phyloP scores from a whole-genome alignment of 2,329 filamentous ascomycete genomes.

The Gliomastix tumulicola region DNA sequence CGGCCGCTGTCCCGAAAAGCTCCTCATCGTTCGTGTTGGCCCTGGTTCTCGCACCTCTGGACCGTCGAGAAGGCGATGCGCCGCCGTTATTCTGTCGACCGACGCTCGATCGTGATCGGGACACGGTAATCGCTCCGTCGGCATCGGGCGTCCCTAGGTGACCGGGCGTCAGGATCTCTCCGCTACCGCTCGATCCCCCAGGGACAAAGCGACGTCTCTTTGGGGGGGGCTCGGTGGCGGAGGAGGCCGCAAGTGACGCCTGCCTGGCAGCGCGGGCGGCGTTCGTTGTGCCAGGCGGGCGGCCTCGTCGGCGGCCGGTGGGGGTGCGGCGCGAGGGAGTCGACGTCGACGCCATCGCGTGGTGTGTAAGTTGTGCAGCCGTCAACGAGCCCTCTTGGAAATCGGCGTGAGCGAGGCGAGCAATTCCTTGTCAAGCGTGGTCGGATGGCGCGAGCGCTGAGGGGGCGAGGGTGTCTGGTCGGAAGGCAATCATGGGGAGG shows the following conservation, averaged over 20 bases:
- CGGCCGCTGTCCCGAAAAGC: constrained; percentile 81
- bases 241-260: constrained; percentile 20
- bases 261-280: constrained; percentile 30
- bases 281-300: constrained; percentile 35
- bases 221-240: constrained; percentile 51
- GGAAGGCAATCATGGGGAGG: background rate
- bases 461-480: background rate
- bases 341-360: constrained; percentile 22
- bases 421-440: background rate
- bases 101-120: constrained; percentile 36
- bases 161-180: constrained; percentile 72
- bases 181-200: constrained; percentile 79
- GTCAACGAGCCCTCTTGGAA: too few species aligned
- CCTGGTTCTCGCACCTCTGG: constrained; percentile 50
- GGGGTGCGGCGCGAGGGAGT: constrained; percentile 32
- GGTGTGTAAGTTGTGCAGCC: too few species aligned
- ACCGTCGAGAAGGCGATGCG: constrained; percentile 37
- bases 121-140: constrained; percentile 29
- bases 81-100: constrained; percentile 25
- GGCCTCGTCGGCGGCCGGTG: constrained; percentile 37
- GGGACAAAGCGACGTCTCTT: constrained; percentile 77
- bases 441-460: background rate
- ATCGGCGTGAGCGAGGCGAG: too few species aligned
- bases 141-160: constrained; percentile 49
- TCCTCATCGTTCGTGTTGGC: constrained; percentile 46